A percentile compares a stretch with the other conserved stretches of the same genome.
Conservation (phyloP, 1,139 yeast species). For the Hyphopichia wangnamkhiaoensis region DNA sequence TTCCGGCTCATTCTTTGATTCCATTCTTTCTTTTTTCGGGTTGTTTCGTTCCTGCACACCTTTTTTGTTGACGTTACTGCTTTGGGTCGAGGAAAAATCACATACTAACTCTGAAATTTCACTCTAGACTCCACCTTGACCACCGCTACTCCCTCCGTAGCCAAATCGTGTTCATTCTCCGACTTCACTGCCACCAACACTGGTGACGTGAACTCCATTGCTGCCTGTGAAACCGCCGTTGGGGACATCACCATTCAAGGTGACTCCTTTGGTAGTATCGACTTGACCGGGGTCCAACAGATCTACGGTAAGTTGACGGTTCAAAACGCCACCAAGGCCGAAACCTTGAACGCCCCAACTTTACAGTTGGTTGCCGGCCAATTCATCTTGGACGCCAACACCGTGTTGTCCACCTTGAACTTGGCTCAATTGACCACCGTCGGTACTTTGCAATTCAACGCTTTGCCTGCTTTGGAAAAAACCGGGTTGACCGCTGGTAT, state of each 20-base stretch:
- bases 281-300: conserved; percentile 58
- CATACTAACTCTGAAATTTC: conserved; percentile 1
- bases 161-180: conserved; percentile 57
- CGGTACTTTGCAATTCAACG: conserved; percentile 73
- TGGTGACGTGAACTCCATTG: conserved; percentile 69
- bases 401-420: conserved; percentile 65
- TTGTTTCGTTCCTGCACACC: not conserved
- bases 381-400: conserved; percentile 62
- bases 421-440: conserved; percentile 82
- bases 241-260: conserved; percentile 79
- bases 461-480: conserved; percentile 77
- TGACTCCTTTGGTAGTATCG: conserved; percentile 53
- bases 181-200: conserved; percentile 72
- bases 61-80: too few relatives aligned
- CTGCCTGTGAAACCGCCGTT: conserved; percentile 74
- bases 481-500: conserved; percentile 77
- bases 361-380: conserved; percentile 74
- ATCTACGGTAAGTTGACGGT: conserved; percentile 75
- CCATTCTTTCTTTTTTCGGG: not conserved
- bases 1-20: not conserved
- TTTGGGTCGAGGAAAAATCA: not conserved
- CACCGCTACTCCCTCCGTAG: conserved; percentile 51
- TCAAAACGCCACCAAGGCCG: conserved; percentile 63
- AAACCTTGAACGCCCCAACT: conserved; percentile 72
- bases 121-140: conserved; percentile 50